Evolutionary conservation across 1,139 yeast genomes (phyloP), one percentile per base, ranked within the genome.

Genomic region (Saccharomyces hybrid): DNA sequence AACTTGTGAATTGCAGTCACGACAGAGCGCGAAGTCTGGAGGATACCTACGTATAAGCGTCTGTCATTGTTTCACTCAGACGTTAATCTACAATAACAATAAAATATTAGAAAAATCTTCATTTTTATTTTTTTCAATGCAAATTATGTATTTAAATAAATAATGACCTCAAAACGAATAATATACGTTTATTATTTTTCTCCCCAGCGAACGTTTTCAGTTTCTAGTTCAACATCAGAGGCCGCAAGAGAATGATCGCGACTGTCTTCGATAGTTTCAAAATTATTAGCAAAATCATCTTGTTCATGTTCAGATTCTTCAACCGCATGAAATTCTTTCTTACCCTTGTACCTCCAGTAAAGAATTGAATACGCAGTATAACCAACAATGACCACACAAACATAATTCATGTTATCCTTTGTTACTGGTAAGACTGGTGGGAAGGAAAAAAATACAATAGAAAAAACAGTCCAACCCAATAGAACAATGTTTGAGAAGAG

Each of bases 401-500:
- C 86, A 66, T 85, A 86, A 71, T 86, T 86, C 87, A 86, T 84
- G 62, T 78, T 77, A 52, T 78, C 78, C 44, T 77, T 79, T 3
- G 79, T 75, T 2, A 79, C 89, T 1, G 91, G 91, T 77, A 81
- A 77, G 50, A 73, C 73, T 48, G 82, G 75, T 50, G 93, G 93
- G 73, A 86, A 83, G 38, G 86, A 80, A 71, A 82, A 83, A 68
- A 85, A 79, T 5, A 83, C 82, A 52, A 81, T 66, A 14, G 85
- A 81, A 64, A 84, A 84, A 1, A 72, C 59, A 11, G 85, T 78
- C 89, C 88, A 84, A 11, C 70, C 63, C 41, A 84, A 69, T 16
- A 84, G 75, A 42, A 84, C 70, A 46, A 80, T 67, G 68, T 84
- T 84, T 55, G 83, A 75, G 57, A 81, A 67, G 2, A 75, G 63